Base-by-base conservation (phyloP, 345 rosid species). In the Populus pruinosa region DNA sequence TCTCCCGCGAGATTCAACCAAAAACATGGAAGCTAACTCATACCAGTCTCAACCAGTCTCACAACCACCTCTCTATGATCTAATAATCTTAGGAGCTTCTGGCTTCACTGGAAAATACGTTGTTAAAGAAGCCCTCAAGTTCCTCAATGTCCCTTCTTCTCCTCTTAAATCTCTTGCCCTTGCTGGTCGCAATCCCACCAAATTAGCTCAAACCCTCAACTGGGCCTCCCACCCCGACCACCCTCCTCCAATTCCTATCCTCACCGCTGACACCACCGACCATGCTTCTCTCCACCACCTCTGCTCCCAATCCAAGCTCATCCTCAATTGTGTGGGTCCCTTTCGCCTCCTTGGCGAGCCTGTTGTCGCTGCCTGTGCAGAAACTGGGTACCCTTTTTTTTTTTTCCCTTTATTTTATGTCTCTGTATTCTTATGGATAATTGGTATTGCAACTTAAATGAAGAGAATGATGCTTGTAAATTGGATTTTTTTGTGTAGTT, bases 241-340 rank as follows among this genome's bases (percentile, higher is more conserved):
- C 1, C 89, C 90, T 35, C 92, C 96, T 2, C 47, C 86, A 0
- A 82, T 94, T 72, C 86, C 88, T 38, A 82, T 94, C 76, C 89
- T 94, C 84, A 77, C 85, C 8, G 95, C 94, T 14, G 97, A 94
- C 80, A 88, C 88, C 55, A 53, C 92, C 39, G 93, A 94, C 79
- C 87, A 89, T 2, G 81, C 84, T n/a, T 95, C 99, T 10, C 92
- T 95, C 47, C 88, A 87, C 80, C 87, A 86, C 59, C 86, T 95
- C 75, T 91, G 92, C 86, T 35, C 68, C 56, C 94, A 88, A 66
- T 80, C 97, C 44, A 89, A 86, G 90, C 88, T 93, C 72, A 75
- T 94, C 47, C 97, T 94, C 75, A 90, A 89, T 77, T 94, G 97
- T 64, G 94, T 93, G 38, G 98, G 97, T 47, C 98, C 98, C 14